Evolutionary conservation across 2,329 filamentous ascomycete species (phyloP).

Genomic region (Fusarium verrucosum): DNA sequence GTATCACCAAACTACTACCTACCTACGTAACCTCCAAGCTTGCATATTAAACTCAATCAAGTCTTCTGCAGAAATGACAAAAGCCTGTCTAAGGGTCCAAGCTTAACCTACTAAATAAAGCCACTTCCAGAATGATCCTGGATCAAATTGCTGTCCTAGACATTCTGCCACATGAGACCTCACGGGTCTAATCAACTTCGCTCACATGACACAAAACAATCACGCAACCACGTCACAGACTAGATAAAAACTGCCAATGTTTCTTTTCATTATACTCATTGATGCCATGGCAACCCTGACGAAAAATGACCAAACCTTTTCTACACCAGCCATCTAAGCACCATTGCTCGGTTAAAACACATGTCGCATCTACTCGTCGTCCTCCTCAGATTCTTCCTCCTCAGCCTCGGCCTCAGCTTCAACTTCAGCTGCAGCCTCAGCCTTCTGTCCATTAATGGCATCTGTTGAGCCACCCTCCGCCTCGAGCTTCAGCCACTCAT

Average conservation of each 20-base stretch:
- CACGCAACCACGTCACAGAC: neutral
- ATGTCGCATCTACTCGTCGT: constrained; percentile 40
- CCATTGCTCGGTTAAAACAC: constrained; percentile 24
- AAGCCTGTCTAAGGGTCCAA: too few species aligned
- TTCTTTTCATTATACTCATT: constrained; percentile 47
- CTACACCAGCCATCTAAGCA: constrained; percentile 45
- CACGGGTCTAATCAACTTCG: too few species aligned
- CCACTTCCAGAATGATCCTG: too few species aligned
- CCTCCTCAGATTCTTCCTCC: constrained; percentile 24
- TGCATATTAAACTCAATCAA: too few species aligned
- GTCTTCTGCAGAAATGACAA: too few species aligned
- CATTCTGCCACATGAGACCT: neutral
- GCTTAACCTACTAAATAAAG: too few species aligned
- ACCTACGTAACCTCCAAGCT: too few species aligned
- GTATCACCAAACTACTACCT: too few species aligned
- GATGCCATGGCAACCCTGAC: constrained; percentile 45
- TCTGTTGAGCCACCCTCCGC: constrained; percentile 66
- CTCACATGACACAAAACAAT: neutral
- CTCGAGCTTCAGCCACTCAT: constrained; percentile 86
- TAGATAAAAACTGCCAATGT: constrained; percentile 19
- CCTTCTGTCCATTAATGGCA: constrained; percentile 38
- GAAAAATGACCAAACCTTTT: constrained; percentile 45
- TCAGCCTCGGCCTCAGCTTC: constrained; percentile 39
- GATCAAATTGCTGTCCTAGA: too few species aligned
- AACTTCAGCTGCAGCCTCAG: constrained; percentile 36